Conservation (phyloP, 345 rosid genomes). For the Salix arbutifolia region DNA sequence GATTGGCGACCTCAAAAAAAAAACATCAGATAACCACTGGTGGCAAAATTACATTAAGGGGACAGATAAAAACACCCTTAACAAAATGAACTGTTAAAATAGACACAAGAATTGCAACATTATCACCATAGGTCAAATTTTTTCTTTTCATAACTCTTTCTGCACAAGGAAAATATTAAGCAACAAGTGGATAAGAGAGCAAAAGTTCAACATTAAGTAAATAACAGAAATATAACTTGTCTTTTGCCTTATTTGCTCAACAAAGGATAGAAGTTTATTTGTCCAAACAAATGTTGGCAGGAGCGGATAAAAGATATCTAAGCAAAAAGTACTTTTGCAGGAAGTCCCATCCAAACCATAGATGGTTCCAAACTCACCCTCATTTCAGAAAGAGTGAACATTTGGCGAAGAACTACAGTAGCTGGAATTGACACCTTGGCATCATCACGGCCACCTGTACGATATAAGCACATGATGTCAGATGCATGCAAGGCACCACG, state of each 20-base stretch:
- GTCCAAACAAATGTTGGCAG: not conserved
- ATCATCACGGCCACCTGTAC: slow-evolving; percentile 89
- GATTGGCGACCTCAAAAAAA: too few species aligned
- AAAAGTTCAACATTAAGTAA: not conserved
- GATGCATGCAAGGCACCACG: not conserved
- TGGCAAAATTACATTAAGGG: not conserved
- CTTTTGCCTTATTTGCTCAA: not conserved
- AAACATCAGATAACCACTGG: not conserved
- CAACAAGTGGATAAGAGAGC: not conserved
- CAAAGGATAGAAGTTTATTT: not conserved
- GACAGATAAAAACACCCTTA: not conserved
- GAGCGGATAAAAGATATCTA: not conserved
- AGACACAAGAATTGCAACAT: not conserved
- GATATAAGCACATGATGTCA: slow-evolving; percentile 15
- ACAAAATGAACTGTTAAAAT: not conserved
- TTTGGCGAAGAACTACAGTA: slow-evolving; percentile 69
- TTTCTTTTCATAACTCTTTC: not conserved
- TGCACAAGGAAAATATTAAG: not conserved
- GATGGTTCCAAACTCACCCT: slow-evolving; percentile 40
- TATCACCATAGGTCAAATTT: not conserved
- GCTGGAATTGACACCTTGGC: slow-evolving; percentile 73
- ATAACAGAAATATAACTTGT: not conserved
- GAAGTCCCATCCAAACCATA: not conserved
- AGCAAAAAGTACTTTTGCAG: not conserved
- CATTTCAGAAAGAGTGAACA: slow-evolving; percentile 86